Percentiles rank a stretch among this genome's conserved stretches.
These are phyloP conservation scores for Rosa hybrid DNA, from an alignment of 331 rosid genomes.

Conservation along the genomic window DNA sequence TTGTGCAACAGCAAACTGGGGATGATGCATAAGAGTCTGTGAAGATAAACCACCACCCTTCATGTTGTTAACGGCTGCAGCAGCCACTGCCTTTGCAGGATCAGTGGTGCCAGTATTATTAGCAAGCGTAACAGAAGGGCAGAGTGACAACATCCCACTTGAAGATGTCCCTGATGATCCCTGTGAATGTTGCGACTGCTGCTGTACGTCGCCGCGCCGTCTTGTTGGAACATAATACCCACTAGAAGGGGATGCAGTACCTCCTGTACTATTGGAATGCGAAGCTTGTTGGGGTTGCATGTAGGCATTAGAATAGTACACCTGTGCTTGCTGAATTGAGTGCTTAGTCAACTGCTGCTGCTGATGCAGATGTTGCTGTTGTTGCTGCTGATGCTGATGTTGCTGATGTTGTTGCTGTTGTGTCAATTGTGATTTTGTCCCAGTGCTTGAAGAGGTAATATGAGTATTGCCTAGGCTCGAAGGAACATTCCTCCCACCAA, in stretches of 20 bases:
- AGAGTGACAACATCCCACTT: conserved; percentile 59
- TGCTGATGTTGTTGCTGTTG: conserved; percentile 46
- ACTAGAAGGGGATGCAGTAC: conserved; percentile 45
- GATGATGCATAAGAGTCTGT: conserved; percentile 61
- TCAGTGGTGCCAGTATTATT: conserved; percentile 40
- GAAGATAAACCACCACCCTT: conserved; percentile 56
- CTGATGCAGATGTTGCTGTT: conserved; percentile 37
- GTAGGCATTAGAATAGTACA: conserved; percentile 50
- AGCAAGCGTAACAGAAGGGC: conserved; percentile 40
- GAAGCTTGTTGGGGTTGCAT: conserved; percentile 62
- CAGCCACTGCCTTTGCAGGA: conserved; percentile 55
- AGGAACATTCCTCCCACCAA: conserved; percentile 66
- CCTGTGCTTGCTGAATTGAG: conserved; percentile 59
- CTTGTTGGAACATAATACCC: conserved; percentile 50
- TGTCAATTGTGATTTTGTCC: conserved; percentile 51
- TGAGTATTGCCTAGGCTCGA: conserved; percentile 72
- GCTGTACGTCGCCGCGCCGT: conserved; percentile 73
- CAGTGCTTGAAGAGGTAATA: conserved; percentile 49
- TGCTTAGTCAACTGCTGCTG: conserved; percentile 61
- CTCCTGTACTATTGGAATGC: conserved; percentile 51
- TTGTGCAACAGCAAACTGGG: conserved; percentile 59
- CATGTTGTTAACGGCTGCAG: conserved; percentile 42
- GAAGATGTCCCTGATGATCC: conserved; percentile 61
- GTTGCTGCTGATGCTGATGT: conserved; percentile 33
- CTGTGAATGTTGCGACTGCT: conserved; percentile 41